Percentiles rank a stretch among this genome's conserved stretches.
Conservation (phyloP, 2,329 filamentous ascomycete genomes). For the Clarireedia homoeocarpa region DNA sequence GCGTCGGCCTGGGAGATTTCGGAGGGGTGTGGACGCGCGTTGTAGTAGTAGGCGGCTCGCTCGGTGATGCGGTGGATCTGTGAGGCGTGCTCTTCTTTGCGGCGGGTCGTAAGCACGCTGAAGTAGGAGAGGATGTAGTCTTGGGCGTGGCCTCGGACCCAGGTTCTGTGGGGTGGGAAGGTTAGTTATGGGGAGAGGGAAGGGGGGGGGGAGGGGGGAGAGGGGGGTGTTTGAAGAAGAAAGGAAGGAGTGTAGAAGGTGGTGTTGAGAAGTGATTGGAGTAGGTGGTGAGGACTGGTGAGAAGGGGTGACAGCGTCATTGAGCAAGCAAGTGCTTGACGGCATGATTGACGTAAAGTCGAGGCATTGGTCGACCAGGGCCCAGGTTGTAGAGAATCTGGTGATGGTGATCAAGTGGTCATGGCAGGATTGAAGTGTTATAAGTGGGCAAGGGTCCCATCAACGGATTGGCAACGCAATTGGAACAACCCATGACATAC, state of each 20-base stretch:
- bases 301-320: not conserved
- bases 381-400: too few species aligned
- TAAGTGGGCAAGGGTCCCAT: too few species aligned
- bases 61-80: constrained; percentile 49
- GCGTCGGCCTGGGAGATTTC: constrained; percentile 58
- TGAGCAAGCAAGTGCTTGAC: too few species aligned
- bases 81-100: constrained; percentile 47
- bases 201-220: not conserved
- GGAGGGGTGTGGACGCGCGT: constrained; percentile 48
- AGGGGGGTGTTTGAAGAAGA: not conserved
- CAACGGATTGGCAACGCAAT: too few species aligned
- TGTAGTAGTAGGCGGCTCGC: constrained; percentile 50
- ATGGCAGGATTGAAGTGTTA: too few species aligned
- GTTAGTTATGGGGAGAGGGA: not conserved
- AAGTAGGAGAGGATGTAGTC: constrained; percentile 63
- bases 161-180: constrained; percentile 38
- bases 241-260: not conserved
- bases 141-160: constrained; percentile 58
- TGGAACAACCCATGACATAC: constrained; percentile 33
- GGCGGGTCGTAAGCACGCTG: constrained; percentile 50
- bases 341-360: too few species aligned
- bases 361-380: too few species aligned
- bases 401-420: too few species aligned
- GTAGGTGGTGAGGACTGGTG: not conserved
- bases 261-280: not conserved